phyloP scores from a whole-genome alignment of 192 early-diverging fungal genomes.

The Entomortierella lignicola region DNA sequence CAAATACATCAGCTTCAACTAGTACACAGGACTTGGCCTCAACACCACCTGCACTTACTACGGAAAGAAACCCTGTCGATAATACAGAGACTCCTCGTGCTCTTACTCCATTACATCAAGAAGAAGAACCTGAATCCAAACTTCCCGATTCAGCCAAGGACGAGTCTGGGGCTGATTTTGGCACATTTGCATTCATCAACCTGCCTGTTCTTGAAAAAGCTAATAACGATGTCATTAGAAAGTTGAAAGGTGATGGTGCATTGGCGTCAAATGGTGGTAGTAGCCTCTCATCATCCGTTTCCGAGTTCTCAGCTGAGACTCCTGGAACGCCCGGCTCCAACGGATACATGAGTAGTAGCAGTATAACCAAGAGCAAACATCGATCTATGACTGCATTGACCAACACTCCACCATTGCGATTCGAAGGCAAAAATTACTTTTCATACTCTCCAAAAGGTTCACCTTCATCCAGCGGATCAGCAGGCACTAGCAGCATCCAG shows the following conservation, averaged over 20 bases:
- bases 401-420: constrained; percentile 42
- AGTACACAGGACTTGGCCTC: constrained; percentile 3
- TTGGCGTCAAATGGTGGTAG: constrained; percentile 46
- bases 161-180: constrained; percentile 77
- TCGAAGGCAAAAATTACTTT: constrained; percentile 53
- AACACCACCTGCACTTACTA: constrained; percentile 5
- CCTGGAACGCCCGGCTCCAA: constrained; percentile 40
- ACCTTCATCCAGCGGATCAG: constrained; percentile 37
- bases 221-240: constrained; percentile 86
- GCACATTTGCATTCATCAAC: constrained; percentile 94
- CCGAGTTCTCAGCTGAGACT: constrained; percentile 35
- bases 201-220: constrained; percentile 88
- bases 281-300: constrained; percentile 47
- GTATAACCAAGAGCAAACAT: constrained; percentile 43
- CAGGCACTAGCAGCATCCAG: constrained; percentile 16
- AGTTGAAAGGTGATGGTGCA: constrained; percentile 75
- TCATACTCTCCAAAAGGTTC: constrained; percentile 51
- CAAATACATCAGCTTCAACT: not conserved
- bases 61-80: constrained; percentile 27
- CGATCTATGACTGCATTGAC: constrained; percentile 45
- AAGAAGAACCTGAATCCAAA: constrained; percentile 30
- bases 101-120: constrained; percentile 12
- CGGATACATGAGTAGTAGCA: not conserved
- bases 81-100: constrained; percentile 44
- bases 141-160: constrained; percentile 25